phyloP scores from a whole-genome alignment of 108 stramenopile genomes.

The Epipyxis sp. region DNA sequence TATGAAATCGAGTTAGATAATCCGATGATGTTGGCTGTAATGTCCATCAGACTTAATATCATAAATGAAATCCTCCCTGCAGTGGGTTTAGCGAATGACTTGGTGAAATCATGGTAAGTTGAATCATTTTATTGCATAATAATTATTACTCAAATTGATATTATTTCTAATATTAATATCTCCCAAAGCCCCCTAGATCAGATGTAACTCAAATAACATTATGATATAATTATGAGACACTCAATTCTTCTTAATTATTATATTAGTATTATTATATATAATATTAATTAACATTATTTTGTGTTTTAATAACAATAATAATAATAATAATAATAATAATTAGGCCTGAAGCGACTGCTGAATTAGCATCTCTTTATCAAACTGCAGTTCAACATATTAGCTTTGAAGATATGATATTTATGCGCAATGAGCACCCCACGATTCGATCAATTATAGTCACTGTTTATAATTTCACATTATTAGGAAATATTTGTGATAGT shows the following conservation, averaged over 20 bases:
- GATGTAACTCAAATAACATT: not conserved
- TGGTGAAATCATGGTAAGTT: too few relatives aligned
- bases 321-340: not conserved
- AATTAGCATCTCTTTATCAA: not conserved
- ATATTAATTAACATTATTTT: not conserved
- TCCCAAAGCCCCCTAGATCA: not conserved
- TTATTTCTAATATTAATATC: not conserved
- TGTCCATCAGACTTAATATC: too few relatives aligned
- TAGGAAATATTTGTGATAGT: not conserved
- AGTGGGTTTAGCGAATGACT: too few relatives aligned
- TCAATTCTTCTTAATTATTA: not conserved
- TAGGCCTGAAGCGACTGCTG: not conserved
- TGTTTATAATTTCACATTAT: not conserved
- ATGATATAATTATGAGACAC: not conserved
- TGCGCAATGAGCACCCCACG: not conserved
- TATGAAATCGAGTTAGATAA: too few relatives aligned
- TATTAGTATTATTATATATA: not conserved
- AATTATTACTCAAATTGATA: not conserved
- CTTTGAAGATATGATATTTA: not conserved
- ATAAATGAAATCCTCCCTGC: too few relatives aligned
- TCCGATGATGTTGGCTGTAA: too few relatives aligned
- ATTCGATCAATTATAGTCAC: not conserved
- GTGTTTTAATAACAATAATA: not conserved
- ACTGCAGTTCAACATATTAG: not conserved
- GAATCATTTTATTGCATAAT: too few relatives aligned